Conservation (phyloP, 1,284 basidiomycete genomes). For the Ceratobasidium sp. region DNA sequence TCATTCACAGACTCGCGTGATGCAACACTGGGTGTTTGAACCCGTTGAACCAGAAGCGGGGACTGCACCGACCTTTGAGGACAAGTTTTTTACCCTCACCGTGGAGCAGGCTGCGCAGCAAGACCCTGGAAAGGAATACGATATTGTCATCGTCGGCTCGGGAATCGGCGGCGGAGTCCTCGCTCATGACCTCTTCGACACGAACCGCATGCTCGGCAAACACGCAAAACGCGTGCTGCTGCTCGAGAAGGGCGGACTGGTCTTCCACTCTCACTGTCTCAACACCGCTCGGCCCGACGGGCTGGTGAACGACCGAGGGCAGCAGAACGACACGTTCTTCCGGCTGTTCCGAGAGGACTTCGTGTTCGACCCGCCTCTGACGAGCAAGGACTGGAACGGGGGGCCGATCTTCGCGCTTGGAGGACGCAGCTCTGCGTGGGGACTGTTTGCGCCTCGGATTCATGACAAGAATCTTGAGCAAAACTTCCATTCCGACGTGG, state of each 20-base stretch:
- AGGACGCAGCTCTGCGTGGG: conserved; percentile 50
- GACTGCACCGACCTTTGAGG: conserved; percentile 15
- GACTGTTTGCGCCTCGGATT: conserved; percentile 50
- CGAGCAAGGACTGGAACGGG: conserved; percentile 47
- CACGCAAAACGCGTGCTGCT: conserved; percentile 49
- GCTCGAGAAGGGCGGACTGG: conserved; percentile 50
- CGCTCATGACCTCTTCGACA: conserved; percentile 49
- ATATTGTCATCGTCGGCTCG: conserved; percentile 50
- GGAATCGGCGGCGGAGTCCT: no score
- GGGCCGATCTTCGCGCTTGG: conserved; percentile 48
- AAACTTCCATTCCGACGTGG: conserved; percentile 36
- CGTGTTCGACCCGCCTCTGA: conserved; percentile 13
- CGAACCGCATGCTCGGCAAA: conserved; percentile 45
- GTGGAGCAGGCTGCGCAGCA: conserved; percentile 34
- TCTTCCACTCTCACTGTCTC: conserved; percentile 51
- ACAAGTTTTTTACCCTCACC: conserved; percentile 45
- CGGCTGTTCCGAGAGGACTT: conserved; percentile 48
- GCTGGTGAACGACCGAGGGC: conserved; percentile 46
- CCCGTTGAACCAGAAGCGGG: neutral
- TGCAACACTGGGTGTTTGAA: conserved; percentile 11
- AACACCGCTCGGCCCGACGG: conserved; percentile 50
- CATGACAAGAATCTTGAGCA: conserved; percentile 46
- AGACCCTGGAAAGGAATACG: conserved; percentile 49
- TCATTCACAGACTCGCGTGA: neutral
- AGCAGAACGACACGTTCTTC: conserved; percentile 51